phyloP scores from a whole-genome alignment of 2,329 filamentous ascomycete species.

The Aspergillus floridensis region DNA sequence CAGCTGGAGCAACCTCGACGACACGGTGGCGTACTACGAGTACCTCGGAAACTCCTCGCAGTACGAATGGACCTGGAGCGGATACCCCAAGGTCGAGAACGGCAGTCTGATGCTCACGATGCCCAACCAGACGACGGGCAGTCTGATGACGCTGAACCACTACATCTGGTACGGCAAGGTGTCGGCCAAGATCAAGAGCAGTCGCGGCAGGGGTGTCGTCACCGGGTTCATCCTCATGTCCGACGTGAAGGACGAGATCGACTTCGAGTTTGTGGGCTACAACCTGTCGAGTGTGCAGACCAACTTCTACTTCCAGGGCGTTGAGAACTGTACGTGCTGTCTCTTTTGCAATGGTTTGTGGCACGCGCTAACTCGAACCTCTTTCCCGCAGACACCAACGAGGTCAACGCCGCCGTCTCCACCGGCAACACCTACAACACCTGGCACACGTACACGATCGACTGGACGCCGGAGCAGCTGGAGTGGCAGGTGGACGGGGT shows the following conservation, averaged over 20 bases:
- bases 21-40: background rate
- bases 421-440: background rate
- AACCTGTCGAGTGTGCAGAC: conserved; percentile 5
- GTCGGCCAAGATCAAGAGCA: conserved; percentile 5
- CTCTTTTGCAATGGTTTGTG: too few relatives aligned
- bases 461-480: conserved; percentile 2
- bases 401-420: background rate
- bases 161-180: conserved; percentile 8
- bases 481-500: conserved; percentile 1
- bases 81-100: conserved; percentile 3
- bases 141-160: background rate
- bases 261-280: conserved; percentile 3
- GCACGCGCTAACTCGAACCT: background rate
- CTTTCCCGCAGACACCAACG: background rate
- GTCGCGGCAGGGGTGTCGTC: background rate
- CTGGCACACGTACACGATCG: conserved; percentile 6
- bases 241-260: conserved; percentile 4
- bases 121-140: conserved; percentile 6
- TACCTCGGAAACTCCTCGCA: conserved; percentile 2
- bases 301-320: conserved; percentile 5
- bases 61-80: conserved; percentile 3
- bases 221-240: conserved; percentile 4
- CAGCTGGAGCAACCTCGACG: background rate
- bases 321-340: background rate
- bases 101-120: conserved; percentile 4